These are phyloP conservation scores for Entonaema liquescens DNA, from an alignment of 495 filamentous ascomycete species.

Conservation along the genomic window DNA sequence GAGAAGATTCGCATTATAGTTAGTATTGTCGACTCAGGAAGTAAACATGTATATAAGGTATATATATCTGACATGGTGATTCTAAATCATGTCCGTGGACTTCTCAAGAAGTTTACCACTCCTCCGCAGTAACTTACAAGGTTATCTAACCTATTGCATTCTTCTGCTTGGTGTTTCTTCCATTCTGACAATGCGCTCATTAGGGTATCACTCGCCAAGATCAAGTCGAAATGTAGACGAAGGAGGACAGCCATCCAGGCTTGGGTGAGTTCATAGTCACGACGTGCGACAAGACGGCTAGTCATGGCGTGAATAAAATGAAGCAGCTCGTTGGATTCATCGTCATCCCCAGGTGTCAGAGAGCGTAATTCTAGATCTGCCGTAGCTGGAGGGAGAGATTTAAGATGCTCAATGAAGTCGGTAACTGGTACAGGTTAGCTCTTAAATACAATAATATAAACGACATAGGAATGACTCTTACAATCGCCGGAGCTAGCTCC, in stretches of 20 bases:
- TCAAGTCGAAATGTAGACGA: slow-evolving; percentile 69
- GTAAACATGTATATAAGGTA: not conserved
- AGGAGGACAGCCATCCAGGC: slow-evolving; percentile 97
- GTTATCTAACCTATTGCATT: slow-evolving; percentile 73
- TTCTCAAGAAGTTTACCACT: slow-evolving; percentile 87
- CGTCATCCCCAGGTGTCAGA: slow-evolving; percentile 60
- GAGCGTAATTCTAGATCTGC: slow-evolving; percentile 91
- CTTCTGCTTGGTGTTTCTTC: slow-evolving; percentile 71
- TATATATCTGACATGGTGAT: slow-evolving; percentile 1
- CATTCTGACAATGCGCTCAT: slow-evolving; percentile 67
- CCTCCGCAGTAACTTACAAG: slow-evolving; percentile 88
- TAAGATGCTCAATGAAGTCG: slow-evolving; percentile 78
- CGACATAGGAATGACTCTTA: slow-evolving; percentile 44
- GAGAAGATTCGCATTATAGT: not conserved
- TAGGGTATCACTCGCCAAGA: slow-evolving; percentile 52
- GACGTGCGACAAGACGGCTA: slow-evolving; percentile 65
- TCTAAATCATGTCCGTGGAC: slow-evolving; percentile 57
- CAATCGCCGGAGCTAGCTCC: slow-evolving; percentile 60
- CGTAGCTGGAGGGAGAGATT: slow-evolving; percentile 77
- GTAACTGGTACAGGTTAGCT: slow-evolving; percentile 48
- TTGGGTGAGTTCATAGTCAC: slow-evolving; percentile 92
- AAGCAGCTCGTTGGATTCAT: slow-evolving; percentile 57
- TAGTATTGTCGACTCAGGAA: not conserved
- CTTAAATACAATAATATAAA: slow-evolving; percentile 2
- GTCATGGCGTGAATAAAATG: slow-evolving; percentile 82